phyloP scores from a whole-genome alignment of 148 eudicot genomes.

The Camellia lanceoleosa region DNA sequence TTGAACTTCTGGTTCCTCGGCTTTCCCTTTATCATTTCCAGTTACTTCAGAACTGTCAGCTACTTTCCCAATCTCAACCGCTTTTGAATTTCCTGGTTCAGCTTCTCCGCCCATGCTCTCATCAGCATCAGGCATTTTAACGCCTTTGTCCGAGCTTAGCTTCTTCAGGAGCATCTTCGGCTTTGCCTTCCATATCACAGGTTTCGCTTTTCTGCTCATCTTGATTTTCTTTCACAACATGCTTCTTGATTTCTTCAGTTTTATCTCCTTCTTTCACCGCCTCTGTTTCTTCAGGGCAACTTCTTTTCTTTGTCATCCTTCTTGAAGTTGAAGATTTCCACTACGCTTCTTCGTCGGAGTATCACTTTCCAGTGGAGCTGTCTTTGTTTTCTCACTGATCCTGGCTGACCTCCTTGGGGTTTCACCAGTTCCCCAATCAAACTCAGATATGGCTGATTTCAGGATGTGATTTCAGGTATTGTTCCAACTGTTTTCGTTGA shows the following conservation, averaged over 20 bases:
- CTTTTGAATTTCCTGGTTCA: constrained; percentile 21
- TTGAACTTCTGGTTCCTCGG: constrained; percentile 21
- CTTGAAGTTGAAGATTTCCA: not conserved
- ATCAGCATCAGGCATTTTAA: constrained; percentile 23
- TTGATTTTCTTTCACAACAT: constrained; percentile 22
- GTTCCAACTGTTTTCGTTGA: constrained; percentile 64
- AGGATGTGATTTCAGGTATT: constrained; percentile 82
- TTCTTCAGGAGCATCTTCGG: constrained; percentile 25
- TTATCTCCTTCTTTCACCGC: constrained; percentile 13
- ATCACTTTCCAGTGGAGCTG: constrained; percentile 46
- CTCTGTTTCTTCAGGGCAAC: constrained; percentile 16
- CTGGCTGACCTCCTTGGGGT: constrained; percentile 86
- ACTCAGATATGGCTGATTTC: constrained; percentile 62
- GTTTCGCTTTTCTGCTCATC: constrained; percentile 17
- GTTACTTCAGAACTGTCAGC: constrained; percentile 16
- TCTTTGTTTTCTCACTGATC: constrained; percentile 72
- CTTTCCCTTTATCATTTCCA: constrained; percentile 15
- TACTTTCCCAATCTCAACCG: constrained; percentile 17
- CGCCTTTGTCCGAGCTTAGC: constrained; percentile 19
- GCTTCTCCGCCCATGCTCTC: constrained; percentile 25
- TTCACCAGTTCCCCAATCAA: constrained; percentile 90
- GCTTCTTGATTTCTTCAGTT: constrained; percentile 15
- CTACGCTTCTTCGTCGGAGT: constrained; percentile 46
- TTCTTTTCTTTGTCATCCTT: constrained; percentile 18
- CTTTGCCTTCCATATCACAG: constrained; percentile 13